Percentiles rank a stretch among this genome's conserved stretches.
phyloP scores from a whole-genome alignment of 805 yeast genomes.

The Scheffersomyces stipitis region DNA sequence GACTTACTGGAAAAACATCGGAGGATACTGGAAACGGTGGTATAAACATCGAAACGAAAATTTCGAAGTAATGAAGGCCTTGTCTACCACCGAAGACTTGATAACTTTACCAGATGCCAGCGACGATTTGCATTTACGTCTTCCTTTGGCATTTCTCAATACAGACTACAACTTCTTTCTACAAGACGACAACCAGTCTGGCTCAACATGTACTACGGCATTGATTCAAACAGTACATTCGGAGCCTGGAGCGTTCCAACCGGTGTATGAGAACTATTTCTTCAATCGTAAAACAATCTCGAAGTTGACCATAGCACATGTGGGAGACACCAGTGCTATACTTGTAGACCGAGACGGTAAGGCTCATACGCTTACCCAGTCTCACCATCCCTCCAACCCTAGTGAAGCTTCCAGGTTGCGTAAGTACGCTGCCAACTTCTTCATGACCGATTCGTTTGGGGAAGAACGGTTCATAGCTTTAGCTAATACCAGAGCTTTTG shows the following conservation, averaged over 20 bases:
- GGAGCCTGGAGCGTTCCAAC: conserved; percentile 24
- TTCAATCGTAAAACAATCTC: conserved; percentile 68
- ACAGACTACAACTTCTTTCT: conserved; percentile 63
- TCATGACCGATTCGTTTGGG: conserved; percentile 89
- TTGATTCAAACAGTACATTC: conserved; percentile 51
- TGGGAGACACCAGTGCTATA: conserved; percentile 89
- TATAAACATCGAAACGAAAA: conserved; percentile 44
- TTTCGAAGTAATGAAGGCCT: conserved; percentile 22
- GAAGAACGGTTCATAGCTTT: conserved; percentile 78
- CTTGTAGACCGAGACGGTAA: conserved; percentile 79
- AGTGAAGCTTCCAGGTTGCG: conserved; percentile 72
- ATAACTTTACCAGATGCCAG: conserved; percentile 8
- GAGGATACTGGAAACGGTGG: conserved; percentile 87
- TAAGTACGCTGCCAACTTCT: conserved; percentile 56
- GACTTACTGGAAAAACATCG: conserved; percentile 59
- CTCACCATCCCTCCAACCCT: conserved; percentile 87
- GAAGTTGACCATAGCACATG: conserved; percentile 76
- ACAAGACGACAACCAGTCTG: conserved; percentile 43
- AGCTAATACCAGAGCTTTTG: conserved; percentile 94
- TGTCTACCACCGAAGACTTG: conserved; percentile 19
- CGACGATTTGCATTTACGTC: conserved; percentile 61
- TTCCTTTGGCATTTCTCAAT: conserved; percentile 63
- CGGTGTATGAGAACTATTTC: conserved; percentile 42
- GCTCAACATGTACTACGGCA: conserved; percentile 74
- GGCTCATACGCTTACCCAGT: conserved; percentile 73